Percentiles rank a stretch among this genome's conserved stretches.
These are phyloP conservation scores for cucumber (Cucumis sativus) DNA, from an alignment of 306 rosid genomes.

Conservation along the genomic window Cucumber_9930_V3 NC_026660.2:25074501-25075000, in stretches of 20 bases:
- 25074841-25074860: slow-evolving; percentile 43
- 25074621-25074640: slow-evolving; percentile 28
- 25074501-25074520: slow-evolving; percentile 65
- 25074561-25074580: neutral
- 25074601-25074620: neutral
- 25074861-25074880: slow-evolving; percentile 33
- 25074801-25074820: slow-evolving; percentile 18
- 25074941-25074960: slow-evolving; percentile 17
- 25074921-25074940: slow-evolving; percentile 34
- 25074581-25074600: neutral
- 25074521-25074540: slow-evolving; percentile 81
- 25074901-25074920: slow-evolving; percentile 31
- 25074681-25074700: slow-evolving; percentile 79
- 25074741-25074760: slow-evolving; percentile 41
- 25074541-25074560: slow-evolving; percentile 3
- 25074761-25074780: neutral
- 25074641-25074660: slow-evolving; percentile 37
- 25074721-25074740: slow-evolving; percentile 78
- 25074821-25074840: slow-evolving; percentile 50
- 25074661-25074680: slow-evolving; percentile 78
- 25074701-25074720: slow-evolving; percentile 84
- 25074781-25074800: neutral
- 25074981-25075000: slow-evolving; percentile 30
- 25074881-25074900: slow-evolving; percentile 29
- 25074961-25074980: slow-evolving; percentile 35